Evolutionary conservation across 1,139 yeast genomes (phyloP).

Genomic region (Casaregolazyma lundiana): DNA sequence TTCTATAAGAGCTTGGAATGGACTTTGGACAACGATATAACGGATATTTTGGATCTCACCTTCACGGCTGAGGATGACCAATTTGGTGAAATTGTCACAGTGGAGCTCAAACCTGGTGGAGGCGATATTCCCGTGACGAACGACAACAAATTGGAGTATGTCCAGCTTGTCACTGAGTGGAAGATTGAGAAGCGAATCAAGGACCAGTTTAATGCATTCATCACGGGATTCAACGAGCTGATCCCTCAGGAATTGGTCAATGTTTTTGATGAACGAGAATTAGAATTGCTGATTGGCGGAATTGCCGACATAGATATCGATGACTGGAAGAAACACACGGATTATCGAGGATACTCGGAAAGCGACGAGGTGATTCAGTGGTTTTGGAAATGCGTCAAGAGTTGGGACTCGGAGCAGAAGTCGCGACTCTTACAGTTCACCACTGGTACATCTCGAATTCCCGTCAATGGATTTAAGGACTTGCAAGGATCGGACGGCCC

Average conservation of each 20-base stretch:
- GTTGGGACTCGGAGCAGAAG: constrained; percentile 96
- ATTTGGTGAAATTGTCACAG: constrained; percentile 87
- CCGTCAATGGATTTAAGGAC: constrained; percentile 97
- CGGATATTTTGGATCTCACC: constrained; percentile 78
- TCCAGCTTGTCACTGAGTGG: constrained; percentile 94
- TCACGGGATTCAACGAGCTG: constrained; percentile 94
- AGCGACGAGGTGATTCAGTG: constrained; percentile 94
- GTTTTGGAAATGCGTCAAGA: constrained; percentile 94
- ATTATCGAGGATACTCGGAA: constrained; percentile 96
- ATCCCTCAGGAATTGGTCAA: constrained; percentile 95
- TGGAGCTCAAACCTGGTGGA: constrained; percentile 88
- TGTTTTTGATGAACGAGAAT: constrained; percentile 95
- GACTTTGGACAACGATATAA: constrained; percentile 92
- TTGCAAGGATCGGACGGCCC: constrained; percentile 99
- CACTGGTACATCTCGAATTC: constrained; percentile 97
- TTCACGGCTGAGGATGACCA: constrained; percentile 95
- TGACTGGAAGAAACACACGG: constrained; percentile 99
- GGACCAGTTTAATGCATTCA: constrained; percentile 92
- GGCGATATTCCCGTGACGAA: constrained; percentile 85
- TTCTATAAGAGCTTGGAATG: constrained; percentile 91
- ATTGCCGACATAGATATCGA: constrained; percentile 96
- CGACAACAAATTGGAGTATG: constrained; percentile 92
- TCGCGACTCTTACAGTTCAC: constrained; percentile 94
- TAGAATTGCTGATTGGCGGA: constrained; percentile 95
- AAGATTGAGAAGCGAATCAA: constrained; percentile 88